Conservation (phyloP, 2,329 filamentous ascomycete species). For the Arthrobotrys sinensis region DNA sequence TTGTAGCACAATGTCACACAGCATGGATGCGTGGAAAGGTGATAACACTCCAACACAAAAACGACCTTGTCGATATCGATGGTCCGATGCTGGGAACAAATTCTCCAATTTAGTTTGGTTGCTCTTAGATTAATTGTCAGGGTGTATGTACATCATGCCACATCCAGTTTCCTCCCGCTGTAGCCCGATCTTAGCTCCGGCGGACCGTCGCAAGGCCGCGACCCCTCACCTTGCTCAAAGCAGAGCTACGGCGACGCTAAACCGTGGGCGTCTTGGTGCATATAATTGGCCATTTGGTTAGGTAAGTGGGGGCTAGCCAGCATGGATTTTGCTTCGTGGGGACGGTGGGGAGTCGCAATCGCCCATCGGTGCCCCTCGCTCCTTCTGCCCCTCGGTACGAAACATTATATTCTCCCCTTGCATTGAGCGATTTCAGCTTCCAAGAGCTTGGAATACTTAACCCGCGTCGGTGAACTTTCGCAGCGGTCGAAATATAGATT, state of each 20-base stretch:
- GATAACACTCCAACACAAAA: conserved; percentile 31
- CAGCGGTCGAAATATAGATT: neutral
- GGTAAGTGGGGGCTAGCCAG: conserved; percentile 8
- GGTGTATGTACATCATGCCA: too few relatives aligned
- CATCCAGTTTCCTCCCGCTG: neutral
- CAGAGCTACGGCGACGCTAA: conserved; percentile 2
- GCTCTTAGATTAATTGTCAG: neutral
- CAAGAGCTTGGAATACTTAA: conserved; percentile 26
- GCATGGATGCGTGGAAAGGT: neutral
- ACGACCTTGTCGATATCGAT: neutral
- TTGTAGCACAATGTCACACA: conserved; percentile 14
- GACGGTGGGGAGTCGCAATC: conserved; percentile 3
- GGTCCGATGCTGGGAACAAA: neutral
- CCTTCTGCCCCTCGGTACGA: conserved; percentile 3
- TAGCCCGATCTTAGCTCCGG: conserved; percentile 2
- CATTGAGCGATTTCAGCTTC: conserved; percentile 29
- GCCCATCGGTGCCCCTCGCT: conserved; percentile 2
- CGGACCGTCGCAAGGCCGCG: conserved; percentile 3
- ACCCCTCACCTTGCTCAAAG: neutral
- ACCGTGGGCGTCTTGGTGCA: conserved; percentile 8
- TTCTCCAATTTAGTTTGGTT: neutral
- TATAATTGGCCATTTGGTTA: conserved; percentile 27
- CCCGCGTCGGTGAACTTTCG: neutral
- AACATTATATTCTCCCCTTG: conserved; percentile 29
- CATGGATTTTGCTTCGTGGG: conserved; percentile 7